Evolutionary conservation across 345 rosid species (phyloP), one percentile per base, ranked within the genome.

Genomic region (Boechera stricta): DNA sequence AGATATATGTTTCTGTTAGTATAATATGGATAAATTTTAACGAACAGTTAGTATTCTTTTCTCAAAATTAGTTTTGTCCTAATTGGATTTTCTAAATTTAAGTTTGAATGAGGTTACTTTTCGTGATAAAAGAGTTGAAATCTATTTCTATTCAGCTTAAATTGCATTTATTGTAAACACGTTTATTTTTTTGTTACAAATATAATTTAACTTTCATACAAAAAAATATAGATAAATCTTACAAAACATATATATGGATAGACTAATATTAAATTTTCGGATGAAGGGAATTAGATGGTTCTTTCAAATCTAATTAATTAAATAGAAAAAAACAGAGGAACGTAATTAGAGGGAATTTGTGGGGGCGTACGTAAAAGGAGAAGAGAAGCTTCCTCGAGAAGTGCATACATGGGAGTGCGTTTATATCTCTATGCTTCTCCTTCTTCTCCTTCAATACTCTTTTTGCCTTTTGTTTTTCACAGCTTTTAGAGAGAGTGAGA

Each of bases 381-480:
- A 72, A 67, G 81, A 78, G 78, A 73, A 78, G 81, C 81, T 78
- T 78, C 81, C 78, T 78, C 81, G 81, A 78, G 78, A 78, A 78
- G 81, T 48, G 78, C 41, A 78, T 64, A 73, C 81, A 73, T 78
- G 81, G 69, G 55, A 73, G 81, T 67, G 78, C 78, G 78, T 73
- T 78, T n/a, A 35, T 66, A 59, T 57, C 68, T 70, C 79, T 62
- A 28, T 77, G 71, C 71, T 54, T 77, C 80, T 77, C 53, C 62
- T 63, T 74, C 79, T 75, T 56, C 79, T 67, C 15, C 77, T 77
- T 71, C 73, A 72, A 41, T 73, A 36, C 58, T 67, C 74, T 49
- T 67, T 78, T 67, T 67, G 42, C 74, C 81, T 78, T 78, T 78
- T 78, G 74, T 78, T 78, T 72, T 60, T 53, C 81, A 67, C 77